These are phyloP conservation scores for Gracilaria vermiculophylla DNA, from an alignment of 23 red algal genomes.

Conservation along the genomic window DNA sequence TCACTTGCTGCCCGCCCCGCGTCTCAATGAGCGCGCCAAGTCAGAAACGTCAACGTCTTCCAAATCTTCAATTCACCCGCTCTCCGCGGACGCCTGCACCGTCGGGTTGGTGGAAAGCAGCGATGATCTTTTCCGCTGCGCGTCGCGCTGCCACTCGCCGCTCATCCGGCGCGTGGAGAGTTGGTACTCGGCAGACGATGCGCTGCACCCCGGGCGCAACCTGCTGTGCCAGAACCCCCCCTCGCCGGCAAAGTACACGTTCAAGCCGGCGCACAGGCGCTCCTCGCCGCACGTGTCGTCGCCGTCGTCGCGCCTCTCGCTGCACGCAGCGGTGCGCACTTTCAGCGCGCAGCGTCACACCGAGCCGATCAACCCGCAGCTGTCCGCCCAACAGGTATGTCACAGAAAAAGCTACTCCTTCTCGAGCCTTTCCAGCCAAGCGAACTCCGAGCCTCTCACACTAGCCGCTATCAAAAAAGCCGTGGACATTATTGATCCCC, in stretches of 20 bases:
- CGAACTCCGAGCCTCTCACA: conserved; percentile 20
- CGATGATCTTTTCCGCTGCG: background rate
- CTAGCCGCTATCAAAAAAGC: conserved; percentile 40
- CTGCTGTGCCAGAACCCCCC: conserved; percentile 12
- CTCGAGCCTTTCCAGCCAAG: conserved; percentile 8
- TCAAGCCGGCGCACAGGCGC: background rate
- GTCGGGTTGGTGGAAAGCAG: background rate
- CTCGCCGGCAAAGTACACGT: conserved; percentile 16
- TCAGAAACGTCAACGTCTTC: background rate
- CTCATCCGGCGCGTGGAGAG: conserved; percentile 9
- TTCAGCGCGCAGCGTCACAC: background rate
- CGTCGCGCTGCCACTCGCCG: background rate
- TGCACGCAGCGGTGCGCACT: background rate
- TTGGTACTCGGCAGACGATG: background rate
- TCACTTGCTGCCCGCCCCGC: background rate
- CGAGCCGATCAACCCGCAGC: background rate
- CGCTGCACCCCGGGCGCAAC: background rate
- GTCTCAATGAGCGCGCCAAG: background rate
- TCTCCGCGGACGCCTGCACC: background rate
- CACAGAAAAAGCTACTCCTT: conserved; percentile 30
- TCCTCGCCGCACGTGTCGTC: background rate
- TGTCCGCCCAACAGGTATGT: background rate
- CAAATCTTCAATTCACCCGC: background rate
- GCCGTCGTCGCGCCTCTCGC: background rate
- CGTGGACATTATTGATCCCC: conserved; percentile 50